Percentiles rank a stretch among this genome's conserved stretches.
Conservation (phyloP, 1,284 basidiomycete genomes). For the Melanopsichium pennsylvanicum region DNA sequence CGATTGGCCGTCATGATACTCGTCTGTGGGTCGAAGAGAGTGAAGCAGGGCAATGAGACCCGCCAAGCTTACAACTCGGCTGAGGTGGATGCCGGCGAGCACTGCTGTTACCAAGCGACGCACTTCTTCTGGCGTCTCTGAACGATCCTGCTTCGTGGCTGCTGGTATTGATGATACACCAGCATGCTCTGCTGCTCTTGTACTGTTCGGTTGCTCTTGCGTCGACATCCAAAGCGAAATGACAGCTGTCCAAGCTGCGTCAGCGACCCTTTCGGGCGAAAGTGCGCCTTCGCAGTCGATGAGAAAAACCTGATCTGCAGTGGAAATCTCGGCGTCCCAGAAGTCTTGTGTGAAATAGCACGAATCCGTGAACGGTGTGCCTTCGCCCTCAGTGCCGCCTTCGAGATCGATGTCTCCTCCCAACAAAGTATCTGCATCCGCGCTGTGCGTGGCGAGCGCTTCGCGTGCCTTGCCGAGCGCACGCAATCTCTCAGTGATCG, state of each 20-base stretch:
- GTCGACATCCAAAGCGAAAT: conserved; percentile 11
- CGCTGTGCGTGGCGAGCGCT: neutral
- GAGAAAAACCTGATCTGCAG: conserved; percentile 33
- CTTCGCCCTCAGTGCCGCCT: neutral
- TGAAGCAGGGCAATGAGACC: conserved; percentile 23
- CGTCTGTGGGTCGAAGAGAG: conserved; percentile 30
- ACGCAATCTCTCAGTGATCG: conserved; percentile 31
- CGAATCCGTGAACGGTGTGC: neutral
- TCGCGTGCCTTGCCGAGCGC: conserved; percentile 17
- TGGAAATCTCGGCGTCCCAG: conserved; percentile 39
- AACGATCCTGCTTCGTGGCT: conserved; percentile 2
- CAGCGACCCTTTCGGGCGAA: conserved; percentile 17
- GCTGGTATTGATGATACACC: neutral
- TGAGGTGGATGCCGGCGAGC: conserved; percentile 27
- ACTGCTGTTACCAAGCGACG: conserved; percentile 30
- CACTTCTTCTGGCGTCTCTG: conserved; percentile 31
- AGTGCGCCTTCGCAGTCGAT: conserved; percentile 47
- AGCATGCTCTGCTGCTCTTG: neutral
- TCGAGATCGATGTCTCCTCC: neutral
- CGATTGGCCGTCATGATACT: conserved; percentile 1
- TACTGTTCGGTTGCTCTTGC: neutral
- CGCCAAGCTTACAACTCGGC: conserved; percentile 25
- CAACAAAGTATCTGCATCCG: neutral
- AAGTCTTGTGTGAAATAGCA: conserved; percentile 35
- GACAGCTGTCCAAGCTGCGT: conserved; percentile 28